Evolutionary conservation across 2,329 filamentous ascomycete species (phyloP).

Genomic region (Zasmidium cellare): DNA sequence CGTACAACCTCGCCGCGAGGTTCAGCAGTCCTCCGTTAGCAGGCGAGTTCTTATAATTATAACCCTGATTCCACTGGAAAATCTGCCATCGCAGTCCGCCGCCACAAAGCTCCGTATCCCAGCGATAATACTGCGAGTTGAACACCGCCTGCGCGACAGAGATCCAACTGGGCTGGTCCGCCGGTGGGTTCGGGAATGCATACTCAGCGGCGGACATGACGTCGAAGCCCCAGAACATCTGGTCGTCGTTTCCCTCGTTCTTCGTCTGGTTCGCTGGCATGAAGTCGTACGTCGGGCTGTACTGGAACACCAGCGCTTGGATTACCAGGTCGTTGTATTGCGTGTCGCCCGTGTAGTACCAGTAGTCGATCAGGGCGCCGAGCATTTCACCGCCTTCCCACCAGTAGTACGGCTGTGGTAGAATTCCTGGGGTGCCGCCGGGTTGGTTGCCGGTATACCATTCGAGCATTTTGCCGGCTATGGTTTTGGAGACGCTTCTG

Average conservation of each 20-base stretch:
- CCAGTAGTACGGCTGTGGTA: constrained; percentile 71
- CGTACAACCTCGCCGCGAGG: constrained; percentile 39
- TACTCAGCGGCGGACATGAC: constrained; percentile 57
- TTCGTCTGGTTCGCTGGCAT: constrained; percentile 49
- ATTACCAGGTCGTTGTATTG: constrained; percentile 63
- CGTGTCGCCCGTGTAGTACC: constrained; percentile 65
- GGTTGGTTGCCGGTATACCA: constrained; percentile 56
- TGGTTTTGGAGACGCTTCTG: constrained; percentile 42
- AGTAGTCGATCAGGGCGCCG: constrained; percentile 69
- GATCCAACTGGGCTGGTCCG: constrained; percentile 42
- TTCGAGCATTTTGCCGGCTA: constrained; percentile 50
- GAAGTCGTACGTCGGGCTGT: constrained; percentile 56
- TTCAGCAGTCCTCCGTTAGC: constrained; percentile 51
- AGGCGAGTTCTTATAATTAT: constrained; percentile 49
- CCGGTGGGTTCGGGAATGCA: constrained; percentile 44
- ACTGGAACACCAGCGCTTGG: constrained; percentile 59
- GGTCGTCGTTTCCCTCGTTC: constrained; percentile 55
- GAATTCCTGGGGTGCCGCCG: constrained; percentile 51
- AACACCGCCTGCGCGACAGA: constrained; percentile 43
- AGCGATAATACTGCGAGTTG: constrained; percentile 36
- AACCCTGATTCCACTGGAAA: constrained; percentile 42
- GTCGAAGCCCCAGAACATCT: constrained; percentile 58
- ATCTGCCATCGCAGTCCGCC: constrained; percentile 39
- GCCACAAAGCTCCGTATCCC: constrained; percentile 34
- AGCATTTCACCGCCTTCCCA: constrained; percentile 66